Evolutionary conservation across 495 filamentous ascomycete species (phyloP), one percentile per base, ranked within the genome.

Genomic region (Xeromyces bisporus): DNA sequence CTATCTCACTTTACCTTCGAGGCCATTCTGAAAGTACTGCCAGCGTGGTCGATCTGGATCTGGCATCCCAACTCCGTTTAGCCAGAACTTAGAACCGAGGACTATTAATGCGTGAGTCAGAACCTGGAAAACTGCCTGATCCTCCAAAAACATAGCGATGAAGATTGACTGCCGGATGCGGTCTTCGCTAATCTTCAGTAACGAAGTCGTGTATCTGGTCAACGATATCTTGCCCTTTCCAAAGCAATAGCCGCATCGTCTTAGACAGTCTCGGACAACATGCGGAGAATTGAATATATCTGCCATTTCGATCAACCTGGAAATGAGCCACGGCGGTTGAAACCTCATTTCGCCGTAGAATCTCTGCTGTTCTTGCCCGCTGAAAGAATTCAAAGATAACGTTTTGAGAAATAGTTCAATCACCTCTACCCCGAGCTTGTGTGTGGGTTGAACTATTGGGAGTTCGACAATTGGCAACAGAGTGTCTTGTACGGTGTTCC

Each of bases 21-120:
- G 36, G 0, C 67, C 69, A 38, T 70, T 56, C 0, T 76, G 72
- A n/a, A 91, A 49, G 40, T 78, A 65, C 67, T 75, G 79, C 81
- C 81, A 91, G 2, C 65, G 53, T 10, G 69, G 52, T 18, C 50
- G 45, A 17, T 51, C 41, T 24, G 51, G 42, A 0, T 28, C 34
- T 7, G 43, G 44, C 8, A 18, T 12, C 15, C 51, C 43, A 13
- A 49, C 27, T 11, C 51, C 48, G 12, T 58, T 44, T 13, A 40
- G 46, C 82, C 81, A 89, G 23, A 51, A 62, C 12, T 47, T 55
- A 4, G 77, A 81, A 7, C 80, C 83, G 26, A 64, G 51, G 28
- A 79, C 41, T 24, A 89, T 66, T 26, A 93, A 44, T 17, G 74
- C 62, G 36, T 63, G 59, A 1, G 54, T 50, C 23, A 47, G 35